Percentiles rank a stretch among this genome's conserved stretches.
These are phyloP conservation scores for Cyclotella choctawhatcheeana DNA, from an alignment of 108 stramenopile genomes.

Conservation along the genomic window DNA sequence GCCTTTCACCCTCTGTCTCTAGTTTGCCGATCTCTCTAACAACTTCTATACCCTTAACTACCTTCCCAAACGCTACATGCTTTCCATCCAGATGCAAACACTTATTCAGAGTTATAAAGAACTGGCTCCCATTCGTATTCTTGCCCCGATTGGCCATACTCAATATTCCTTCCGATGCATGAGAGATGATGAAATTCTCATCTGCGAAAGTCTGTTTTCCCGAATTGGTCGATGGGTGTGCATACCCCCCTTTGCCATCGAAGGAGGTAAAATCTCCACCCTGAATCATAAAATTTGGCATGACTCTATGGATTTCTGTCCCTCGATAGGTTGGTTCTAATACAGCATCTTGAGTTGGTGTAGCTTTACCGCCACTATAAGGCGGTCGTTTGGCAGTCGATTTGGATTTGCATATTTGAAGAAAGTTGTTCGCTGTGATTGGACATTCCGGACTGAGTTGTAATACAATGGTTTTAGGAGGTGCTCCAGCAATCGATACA, in stretches of 20 bases:
- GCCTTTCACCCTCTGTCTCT: slow-evolving; percentile 69
- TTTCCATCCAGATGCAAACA: slow-evolving; percentile 81
- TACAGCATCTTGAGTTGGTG: neutral
- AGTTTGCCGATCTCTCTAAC: slow-evolving; percentile 68
- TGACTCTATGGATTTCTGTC: slow-evolving; percentile 77
- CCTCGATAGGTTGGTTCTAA: slow-evolving; percentile 64
- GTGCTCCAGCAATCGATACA: slow-evolving; percentile 69
- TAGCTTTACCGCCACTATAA: neutral
- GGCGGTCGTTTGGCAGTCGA: slow-evolving; percentile 19
- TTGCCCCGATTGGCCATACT: slow-evolving; percentile 89
- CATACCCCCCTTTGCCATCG: slow-evolving; percentile 82
- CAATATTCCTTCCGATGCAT: slow-evolving; percentile 67
- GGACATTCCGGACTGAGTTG: slow-evolving; percentile 72
- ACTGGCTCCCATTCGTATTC: slow-evolving; percentile 87
- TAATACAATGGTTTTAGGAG: slow-evolving; percentile 60
- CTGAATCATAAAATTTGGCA: slow-evolving; percentile 91
- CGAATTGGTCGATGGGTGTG: slow-evolving; percentile 74
- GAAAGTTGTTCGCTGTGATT: slow-evolving; percentile 86
- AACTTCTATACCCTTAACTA: slow-evolving; percentile 69
- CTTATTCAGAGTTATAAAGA: slow-evolving; percentile 76
- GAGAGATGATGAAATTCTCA: slow-evolving; percentile 73
- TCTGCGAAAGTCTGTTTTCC: slow-evolving; percentile 55
- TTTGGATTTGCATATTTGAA: slow-evolving; percentile 62
- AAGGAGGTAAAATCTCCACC: slow-evolving; percentile 90
- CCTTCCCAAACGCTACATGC: slow-evolving; percentile 85